These are phyloP conservation scores for Obelidium mucronatum DNA, from an alignment of 192 early-diverging fungal species.

Conservation along the genomic window DNA sequence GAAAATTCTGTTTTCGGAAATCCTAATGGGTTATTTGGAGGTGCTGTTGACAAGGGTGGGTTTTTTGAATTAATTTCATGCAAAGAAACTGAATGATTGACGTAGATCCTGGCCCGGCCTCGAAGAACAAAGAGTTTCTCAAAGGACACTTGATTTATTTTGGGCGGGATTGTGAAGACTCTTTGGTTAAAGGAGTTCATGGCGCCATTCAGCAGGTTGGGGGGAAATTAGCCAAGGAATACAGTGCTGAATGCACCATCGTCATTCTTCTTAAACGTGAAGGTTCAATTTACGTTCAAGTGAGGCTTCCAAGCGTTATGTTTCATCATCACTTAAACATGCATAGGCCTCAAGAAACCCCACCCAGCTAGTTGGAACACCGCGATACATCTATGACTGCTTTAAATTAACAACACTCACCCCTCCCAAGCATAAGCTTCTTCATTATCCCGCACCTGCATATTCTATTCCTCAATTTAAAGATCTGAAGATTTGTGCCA, in stretches of 20 bases:
- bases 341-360: conserved; percentile 36
- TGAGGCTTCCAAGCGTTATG: neutral
- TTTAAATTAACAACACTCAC: conserved; percentile 44
- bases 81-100: too few species aligned
- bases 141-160: conserved; percentile 27
- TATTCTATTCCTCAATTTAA: conserved; percentile 55
- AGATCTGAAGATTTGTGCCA: conserved; percentile 62
- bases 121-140: conserved; percentile 37
- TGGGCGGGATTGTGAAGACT: neutral
- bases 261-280: conserved; percentile 23
- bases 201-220: neutral
- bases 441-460: conserved; percentile 66
- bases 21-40: neutral
- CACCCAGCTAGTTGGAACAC: conserved; percentile 48
- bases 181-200: neutral
- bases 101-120: too few species aligned
- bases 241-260: conserved; percentile 16
- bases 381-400: conserved; percentile 61
- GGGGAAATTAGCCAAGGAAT: too few species aligned
- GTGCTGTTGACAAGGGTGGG: too few species aligned
- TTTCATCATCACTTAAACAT: conserved; percentile 15
- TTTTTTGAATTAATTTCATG: too few species aligned
- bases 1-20: neutral
- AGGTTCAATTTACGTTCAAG: conserved; percentile 21
- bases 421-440: conserved; percentile 50